Evolutionary conservation across 345 rosid genomes (phyloP).

Genomic region (Dipteronia dyeriana): DNA sequence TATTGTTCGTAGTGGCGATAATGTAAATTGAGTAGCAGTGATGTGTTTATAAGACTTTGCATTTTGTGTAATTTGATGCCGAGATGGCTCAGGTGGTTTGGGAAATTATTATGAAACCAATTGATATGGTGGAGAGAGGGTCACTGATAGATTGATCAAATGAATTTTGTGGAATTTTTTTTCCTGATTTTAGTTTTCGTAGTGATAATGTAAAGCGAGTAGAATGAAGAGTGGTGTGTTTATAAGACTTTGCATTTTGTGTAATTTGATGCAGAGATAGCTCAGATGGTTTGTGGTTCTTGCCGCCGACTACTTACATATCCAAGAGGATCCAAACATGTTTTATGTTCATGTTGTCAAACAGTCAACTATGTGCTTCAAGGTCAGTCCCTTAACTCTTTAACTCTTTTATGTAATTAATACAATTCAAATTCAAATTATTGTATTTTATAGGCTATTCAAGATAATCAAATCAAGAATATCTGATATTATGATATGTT

Average conservation of each 20-base stretch:
- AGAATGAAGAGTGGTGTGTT: too few relatives aligned
- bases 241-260: not conserved
- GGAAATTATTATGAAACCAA: too few relatives aligned
- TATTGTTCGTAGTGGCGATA: too few relatives aligned
- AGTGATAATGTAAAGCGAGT: too few relatives aligned
- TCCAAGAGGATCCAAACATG: slow-evolving; percentile 65
- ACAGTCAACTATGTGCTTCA: slow-evolving; percentile 75
- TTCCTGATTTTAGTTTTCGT: not conserved
- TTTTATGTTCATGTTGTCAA: slow-evolving; percentile 66
- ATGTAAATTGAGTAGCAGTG: too few relatives aligned
- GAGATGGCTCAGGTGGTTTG: too few relatives aligned
- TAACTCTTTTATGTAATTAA: slow-evolving; percentile 5
- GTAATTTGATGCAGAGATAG: slow-evolving; percentile 47
- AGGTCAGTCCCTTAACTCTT: slow-evolving; percentile 53
- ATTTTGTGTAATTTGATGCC: not conserved
- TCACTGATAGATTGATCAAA: too few relatives aligned
- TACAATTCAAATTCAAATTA: too few relatives aligned
- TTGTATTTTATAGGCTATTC: not conserved
- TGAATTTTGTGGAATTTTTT: not conserved
- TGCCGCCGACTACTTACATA: slow-evolving; percentile 78
- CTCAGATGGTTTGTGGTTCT: slow-evolving; percentile 94
- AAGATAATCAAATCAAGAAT: not conserved
- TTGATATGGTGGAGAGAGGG: too few relatives aligned
- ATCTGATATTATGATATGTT: not conserved
- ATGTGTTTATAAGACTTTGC: not conserved